Conservation (phyloP, 306 rosid species). For the Prunus salicina region DNA sequence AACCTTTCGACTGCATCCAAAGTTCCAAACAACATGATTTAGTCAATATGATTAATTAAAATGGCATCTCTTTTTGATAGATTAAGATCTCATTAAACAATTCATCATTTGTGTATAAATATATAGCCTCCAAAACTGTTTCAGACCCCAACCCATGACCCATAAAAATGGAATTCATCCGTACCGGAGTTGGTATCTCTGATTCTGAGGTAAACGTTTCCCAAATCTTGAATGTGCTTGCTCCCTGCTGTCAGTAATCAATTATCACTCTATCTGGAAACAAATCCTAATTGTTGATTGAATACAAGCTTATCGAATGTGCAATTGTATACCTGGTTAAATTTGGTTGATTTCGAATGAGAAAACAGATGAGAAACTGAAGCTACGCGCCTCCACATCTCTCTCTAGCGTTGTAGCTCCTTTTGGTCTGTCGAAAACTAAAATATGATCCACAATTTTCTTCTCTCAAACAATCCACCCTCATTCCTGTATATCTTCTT, state of each 20-base stretch:
- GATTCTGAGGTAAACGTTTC: constrained; percentile 37
- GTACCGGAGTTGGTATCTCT: constrained; percentile 37
- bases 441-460: no score
- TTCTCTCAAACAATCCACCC: no score
- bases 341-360: constrained; percentile 30
- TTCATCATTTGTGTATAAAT: not conserved
- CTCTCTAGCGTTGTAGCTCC: not conserved
- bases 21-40: constrained; percentile 16
- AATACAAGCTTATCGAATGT: not conserved
- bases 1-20: constrained; percentile 55
- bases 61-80: not conserved
- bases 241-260: constrained; percentile 36
- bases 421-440: not conserved
- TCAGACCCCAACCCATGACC: not conserved
- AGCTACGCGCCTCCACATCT: constrained; percentile 61
- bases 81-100: constrained; percentile 10
- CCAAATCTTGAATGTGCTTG: constrained; percentile 23
- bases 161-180: not conserved
- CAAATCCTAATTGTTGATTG: not conserved
- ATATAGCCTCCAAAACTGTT: not conserved
- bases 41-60: not conserved
- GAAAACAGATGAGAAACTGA: constrained; percentile 33
- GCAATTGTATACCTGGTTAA: constrained; percentile 26
- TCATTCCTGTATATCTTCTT: no score
- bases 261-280: not conserved